These are phyloP conservation scores for Talaromyces liani DNA, from an alignment of 495 filamentous ascomycete genomes.

Conservation along the genomic window DNA sequence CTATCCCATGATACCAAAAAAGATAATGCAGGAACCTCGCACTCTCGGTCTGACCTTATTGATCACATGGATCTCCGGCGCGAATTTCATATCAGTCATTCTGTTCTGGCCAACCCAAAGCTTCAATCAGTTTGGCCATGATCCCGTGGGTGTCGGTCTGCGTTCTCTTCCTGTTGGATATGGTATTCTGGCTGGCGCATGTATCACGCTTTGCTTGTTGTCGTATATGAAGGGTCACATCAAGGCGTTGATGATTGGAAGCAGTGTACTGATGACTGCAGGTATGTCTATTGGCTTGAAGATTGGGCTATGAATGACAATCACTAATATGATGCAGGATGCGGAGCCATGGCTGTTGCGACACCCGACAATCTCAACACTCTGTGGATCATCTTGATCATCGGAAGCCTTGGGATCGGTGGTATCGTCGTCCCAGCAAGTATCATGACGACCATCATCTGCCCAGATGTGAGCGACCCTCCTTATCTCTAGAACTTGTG, in stretches of 20 bases:
- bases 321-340: conserved; percentile 32
- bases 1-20: conserved; percentile 59
- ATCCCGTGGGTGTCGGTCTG: conserved; percentile 58
- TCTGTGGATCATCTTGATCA: conserved; percentile 53
- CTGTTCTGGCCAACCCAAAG: conserved; percentile 71
- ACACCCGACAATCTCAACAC: conserved; percentile 50
- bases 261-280: conserved; percentile 61
- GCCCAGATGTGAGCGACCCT: conserved; percentile 43
- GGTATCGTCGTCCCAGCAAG: conserved; percentile 67
- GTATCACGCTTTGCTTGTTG: conserved; percentile 54
- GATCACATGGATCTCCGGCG: conserved; percentile 67
- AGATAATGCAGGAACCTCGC: conserved; percentile 55
- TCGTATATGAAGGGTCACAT: conserved; percentile 56
- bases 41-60: conserved; percentile 56
- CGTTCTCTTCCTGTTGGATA: conserved; percentile 61
- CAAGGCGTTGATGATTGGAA: conserved; percentile 52
- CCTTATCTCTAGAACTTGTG: neutral
- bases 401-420: conserved; percentile 64
- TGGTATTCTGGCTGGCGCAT: conserved; percentile 54
- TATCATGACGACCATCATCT: conserved; percentile 67
- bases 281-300: conserved; percentile 25
- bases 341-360: conserved; percentile 52
- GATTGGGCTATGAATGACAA: neutral
- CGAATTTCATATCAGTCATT: conserved; percentile 68
- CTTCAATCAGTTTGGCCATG: conserved; percentile 67